Conservation (phyloP, 2,329 filamentous ascomycete species). For the Ascochyta pisi region DNA sequence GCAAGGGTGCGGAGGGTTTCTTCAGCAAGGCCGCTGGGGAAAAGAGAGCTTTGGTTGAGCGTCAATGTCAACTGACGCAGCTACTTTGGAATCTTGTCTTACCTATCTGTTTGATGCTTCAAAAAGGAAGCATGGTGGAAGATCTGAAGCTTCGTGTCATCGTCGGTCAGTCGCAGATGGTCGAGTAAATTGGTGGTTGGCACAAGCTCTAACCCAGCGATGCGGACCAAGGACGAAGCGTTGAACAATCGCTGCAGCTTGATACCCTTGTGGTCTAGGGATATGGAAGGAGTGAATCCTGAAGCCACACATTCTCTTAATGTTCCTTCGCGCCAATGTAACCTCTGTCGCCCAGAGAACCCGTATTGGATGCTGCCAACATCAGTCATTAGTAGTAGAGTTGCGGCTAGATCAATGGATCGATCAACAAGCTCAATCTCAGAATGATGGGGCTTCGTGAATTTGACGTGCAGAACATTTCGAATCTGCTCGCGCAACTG, state of each 20-base stretch:
- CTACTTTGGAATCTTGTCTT: background rate
- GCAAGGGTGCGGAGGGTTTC: conserved; percentile 51
- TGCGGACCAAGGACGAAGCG: conserved; percentile 29
- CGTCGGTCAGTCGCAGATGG: conserved; percentile 50
- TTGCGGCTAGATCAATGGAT: conserved; percentile 25
- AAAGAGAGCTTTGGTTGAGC: conserved; percentile 15
- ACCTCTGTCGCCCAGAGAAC: conserved; percentile 14
- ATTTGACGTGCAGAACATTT: conserved; percentile 5
- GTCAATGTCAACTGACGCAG: too few species aligned
- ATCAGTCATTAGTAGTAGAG: conserved; percentile 24
- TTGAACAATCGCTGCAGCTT: conserved; percentile 23
- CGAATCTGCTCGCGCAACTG: conserved; percentile 10
- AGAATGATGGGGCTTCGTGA: conserved; percentile 11
- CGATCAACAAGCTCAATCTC: conserved; percentile 18
- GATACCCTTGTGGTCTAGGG: conserved; percentile 12
- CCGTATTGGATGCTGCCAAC: conserved; percentile 13
- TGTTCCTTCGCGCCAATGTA: conserved; percentile 11
- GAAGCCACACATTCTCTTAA: conserved; percentile 7
- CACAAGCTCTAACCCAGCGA: conserved; percentile 49
- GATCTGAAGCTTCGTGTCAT: conserved; percentile 49
- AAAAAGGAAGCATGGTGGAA: conserved; percentile 53
- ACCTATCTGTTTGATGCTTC: conserved; percentile 27
- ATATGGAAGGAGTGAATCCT: conserved; percentile 5
- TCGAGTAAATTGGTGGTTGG: conserved; percentile 53
- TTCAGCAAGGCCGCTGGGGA: conserved; percentile 41